These are phyloP conservation scores for Colletotrichum siamense DNA, from an alignment of 2,329 filamentous ascomycete genomes.

Conservation along the genomic window DNA sequence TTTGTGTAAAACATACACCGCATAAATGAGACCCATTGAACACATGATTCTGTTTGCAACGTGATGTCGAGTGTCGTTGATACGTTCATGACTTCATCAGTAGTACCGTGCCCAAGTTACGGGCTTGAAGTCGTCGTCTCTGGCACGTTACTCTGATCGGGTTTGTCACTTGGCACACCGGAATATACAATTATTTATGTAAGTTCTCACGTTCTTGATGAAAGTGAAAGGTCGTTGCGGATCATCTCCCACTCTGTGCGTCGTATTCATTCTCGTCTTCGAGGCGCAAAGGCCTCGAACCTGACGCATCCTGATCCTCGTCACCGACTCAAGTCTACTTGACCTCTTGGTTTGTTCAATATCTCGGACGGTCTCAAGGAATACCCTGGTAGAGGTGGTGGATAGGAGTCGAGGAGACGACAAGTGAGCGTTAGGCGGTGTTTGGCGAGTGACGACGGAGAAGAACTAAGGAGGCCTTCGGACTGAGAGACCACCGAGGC, in stretches of 20 bases:
- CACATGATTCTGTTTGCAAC: background rate
- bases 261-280: background rate
- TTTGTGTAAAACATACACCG: constrained; percentile 21
- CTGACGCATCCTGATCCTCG: background rate
- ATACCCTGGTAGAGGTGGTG: background rate
- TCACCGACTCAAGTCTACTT: background rate
- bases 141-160: too few species aligned
- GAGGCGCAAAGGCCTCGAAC: background rate
- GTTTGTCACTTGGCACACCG: too few species aligned
- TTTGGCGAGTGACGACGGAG: background rate
- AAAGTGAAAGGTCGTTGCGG: too few species aligned
- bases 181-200: too few species aligned
- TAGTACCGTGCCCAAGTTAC: fast-evolving
- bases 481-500: background rate
- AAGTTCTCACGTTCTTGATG: too few species aligned
- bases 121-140: background rate
- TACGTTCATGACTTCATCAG: background rate
- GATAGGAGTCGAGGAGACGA: background rate
- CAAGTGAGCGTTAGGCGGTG: background rate
- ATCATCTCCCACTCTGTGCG: background rate
- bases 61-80: background rate
- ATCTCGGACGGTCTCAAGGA: fast-evolving
- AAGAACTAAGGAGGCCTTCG: background rate
- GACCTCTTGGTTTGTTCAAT: background rate
- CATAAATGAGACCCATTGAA: constrained; percentile 23